These are phyloP conservation scores for Trypanosoma avium DNA, from an alignment of 208 protist genomes.

Conservation along the genomic window DNA sequence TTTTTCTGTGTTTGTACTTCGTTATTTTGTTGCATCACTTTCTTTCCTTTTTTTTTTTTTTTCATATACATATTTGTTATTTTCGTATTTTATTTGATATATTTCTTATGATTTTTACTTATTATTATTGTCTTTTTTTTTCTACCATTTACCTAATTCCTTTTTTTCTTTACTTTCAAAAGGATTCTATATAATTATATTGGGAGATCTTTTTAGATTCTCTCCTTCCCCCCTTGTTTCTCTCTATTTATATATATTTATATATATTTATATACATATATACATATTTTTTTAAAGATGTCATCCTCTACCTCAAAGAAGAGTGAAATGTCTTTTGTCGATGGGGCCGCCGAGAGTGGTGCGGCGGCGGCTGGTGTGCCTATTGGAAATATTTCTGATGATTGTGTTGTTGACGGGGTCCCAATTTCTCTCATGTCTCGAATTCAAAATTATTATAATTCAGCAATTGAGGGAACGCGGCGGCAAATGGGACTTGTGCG, in stretches of 20 bases:
- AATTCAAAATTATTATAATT: slow-evolving; percentile 24
- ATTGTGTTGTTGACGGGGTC: neutral
- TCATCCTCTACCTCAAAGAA: neutral
- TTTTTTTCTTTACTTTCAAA: too few relatives aligned
- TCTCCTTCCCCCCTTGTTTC: neutral
- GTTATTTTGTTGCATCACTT: neutral
- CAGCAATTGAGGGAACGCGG: slow-evolving; percentile 23
- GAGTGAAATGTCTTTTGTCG: slow-evolving; percentile 40
- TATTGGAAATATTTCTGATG: neutral
- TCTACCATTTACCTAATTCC: too few relatives aligned
- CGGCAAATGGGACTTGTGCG: slow-evolving; percentile 44
- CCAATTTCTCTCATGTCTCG: slow-evolving; percentile 18
- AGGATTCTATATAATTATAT: too few relatives aligned
- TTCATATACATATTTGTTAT: neutral
- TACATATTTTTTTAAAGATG: neutral
- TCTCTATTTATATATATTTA: neutral
- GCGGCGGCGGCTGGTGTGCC: neutral
- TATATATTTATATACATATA: slow-evolving; percentile 12
- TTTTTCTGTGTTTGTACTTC: neutral
- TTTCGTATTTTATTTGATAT: too few relatives aligned
- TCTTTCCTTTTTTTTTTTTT: neutral
- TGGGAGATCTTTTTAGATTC: too few relatives aligned
- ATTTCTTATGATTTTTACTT: too few relatives aligned
- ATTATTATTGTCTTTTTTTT: too few relatives aligned
- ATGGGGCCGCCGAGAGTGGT: slow-evolving; percentile 11